Evolutionary conservation across 306 rosid species (phyloP), one percentile per base, ranked within the genome.

Genomic region (Lablab purpureus): DNA sequence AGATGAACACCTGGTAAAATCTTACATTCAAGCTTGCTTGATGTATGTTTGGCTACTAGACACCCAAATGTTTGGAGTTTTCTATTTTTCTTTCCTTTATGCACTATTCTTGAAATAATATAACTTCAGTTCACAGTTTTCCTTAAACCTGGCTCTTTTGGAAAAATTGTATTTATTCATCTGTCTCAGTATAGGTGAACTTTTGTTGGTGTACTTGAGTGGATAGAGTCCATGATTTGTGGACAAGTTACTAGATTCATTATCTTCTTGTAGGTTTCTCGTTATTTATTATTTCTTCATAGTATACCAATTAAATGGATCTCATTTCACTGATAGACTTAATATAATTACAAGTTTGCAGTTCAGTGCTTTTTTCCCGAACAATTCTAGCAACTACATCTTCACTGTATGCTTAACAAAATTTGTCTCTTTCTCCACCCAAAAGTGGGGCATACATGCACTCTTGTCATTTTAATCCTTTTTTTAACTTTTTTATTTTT

Each of bases 81-180:
- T 47, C 28, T 75, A 13, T 67, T 67, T 67, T 56, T 30, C 58
- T 28, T 74, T 70, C 75, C 73, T 56, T 28, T 34, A 17, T 22
- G 47, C 47, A 52, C 23, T n/a, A 72, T 64, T 80, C 79, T 58
- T 45, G 76, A 54, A n/a, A 74, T 63, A 60, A 62, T 71, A 75
- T 21, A 25, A 62, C 23, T 51, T 6, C 22, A 40, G 15, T 76
- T 62, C 65, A 25, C 19, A 58, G 79, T n/a, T 45, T 71, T 70
- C 51, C 22, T 30, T 2, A 3, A 56, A 63, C 37, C 17, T 3
- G 36, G 14, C 22, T 67, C 73, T 43, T 67, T 67, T 43, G 34
- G 34, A 67, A 14, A 67, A 67, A 4, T 25, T 41, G 25, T 25
- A 23, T 67, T 58, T 23, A 25, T 13, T 68, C 67, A 30, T 19